Conservation (phyloP, 805 yeast genomes). For the Hanseniaspora occidentalis region DNA sequence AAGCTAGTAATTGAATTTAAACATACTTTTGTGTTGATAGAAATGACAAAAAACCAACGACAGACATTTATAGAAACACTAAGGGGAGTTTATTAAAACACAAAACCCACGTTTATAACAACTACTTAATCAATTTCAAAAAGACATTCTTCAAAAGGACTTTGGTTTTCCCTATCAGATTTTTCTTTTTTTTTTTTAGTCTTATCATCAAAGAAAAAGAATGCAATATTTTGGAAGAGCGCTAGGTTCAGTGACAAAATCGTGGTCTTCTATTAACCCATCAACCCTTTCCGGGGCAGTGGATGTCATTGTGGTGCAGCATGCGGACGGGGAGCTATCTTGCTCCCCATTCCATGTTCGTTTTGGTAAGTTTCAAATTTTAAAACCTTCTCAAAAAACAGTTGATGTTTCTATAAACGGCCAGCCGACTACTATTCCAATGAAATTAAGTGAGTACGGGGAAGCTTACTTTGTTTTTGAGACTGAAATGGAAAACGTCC, state of each 20-base stretch:
- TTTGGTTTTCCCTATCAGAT: not conserved
- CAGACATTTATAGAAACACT: too few relatives aligned
- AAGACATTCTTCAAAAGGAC: not conserved
- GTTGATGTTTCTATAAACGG: conserved; percentile 85
- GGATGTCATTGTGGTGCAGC: conserved; percentile 90
- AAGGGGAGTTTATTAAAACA: too few relatives aligned
- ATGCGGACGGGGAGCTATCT: conserved; percentile 60
- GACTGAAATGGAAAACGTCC: conserved; percentile 53
- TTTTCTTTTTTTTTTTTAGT: not conserved
- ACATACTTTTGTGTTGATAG: too few relatives aligned
- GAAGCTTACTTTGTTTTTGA: conserved; percentile 97
- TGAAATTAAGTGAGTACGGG: conserved; percentile 96
- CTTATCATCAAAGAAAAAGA: not conserved
- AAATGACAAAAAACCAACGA: not conserved
- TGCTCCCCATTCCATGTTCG: conserved; percentile 96
- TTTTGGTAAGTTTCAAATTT: conserved; percentile 85
- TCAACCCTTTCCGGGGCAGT: conserved; percentile 95
- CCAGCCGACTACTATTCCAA: conserved; percentile 66
- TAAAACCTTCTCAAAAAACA: conserved; percentile 91
- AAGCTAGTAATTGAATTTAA: too few relatives aligned
- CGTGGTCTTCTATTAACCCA: conserved; percentile 95
- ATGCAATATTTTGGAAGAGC: conserved; percentile 98
- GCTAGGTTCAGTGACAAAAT: conserved; percentile 86
- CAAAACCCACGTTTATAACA: too few relatives aligned
- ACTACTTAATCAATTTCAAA: too few relatives aligned